Evolutionary conservation across 1,284 basidiomycete species (phyloP), one percentile per base, ranked within the genome.

Genomic region (Phenoliferia sp.): DNA sequence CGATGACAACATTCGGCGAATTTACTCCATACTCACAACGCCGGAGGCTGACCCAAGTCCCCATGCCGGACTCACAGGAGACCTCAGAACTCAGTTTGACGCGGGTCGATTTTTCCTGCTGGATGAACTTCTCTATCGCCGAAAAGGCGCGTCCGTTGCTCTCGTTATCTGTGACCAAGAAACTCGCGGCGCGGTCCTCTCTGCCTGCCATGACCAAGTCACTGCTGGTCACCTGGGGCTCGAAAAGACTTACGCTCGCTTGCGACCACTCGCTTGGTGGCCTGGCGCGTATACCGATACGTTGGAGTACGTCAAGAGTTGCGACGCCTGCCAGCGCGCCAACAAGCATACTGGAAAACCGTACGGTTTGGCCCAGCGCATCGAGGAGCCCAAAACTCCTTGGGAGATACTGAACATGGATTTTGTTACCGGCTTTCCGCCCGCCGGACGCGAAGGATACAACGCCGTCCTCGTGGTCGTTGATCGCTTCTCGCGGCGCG

Each of bases 381-480:
- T 61, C 26, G 16, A 16, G 28, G 28, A 26, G 31, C 59, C 59
- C 7, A 15, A 17, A 19, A 10, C 19, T 9, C 59, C 59, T 39
- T 61, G 59, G 59, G 35, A 36, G 29, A 44, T 61, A 10, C n/a
- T 50, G n/a, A 61, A 61, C 59, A 61, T 61, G 59, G 59, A 61
- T 19, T 61, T 61, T 26, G 59, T 61, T 5, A 22, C 35, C 2
- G 59, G 36, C 4, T 61, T 61, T 7, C 59, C 59, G 50, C 50
- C 50, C 7, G 59, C 16, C 36, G 34, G 59, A 3, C 10, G 26
- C 31, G 9, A 22, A 5, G 22, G 36, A 2, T 26, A 61, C 59
- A 16, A 61, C 26, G 16, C 59, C 2, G 31, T 61, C 5, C 26
- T 61, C 12, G 36, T 61, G 7, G 26, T 61, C 6, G 22, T 28